Conservation (phyloP, 2,329 filamentous ascomycete species). For the Aspergillus brasiliensis region DNA sequence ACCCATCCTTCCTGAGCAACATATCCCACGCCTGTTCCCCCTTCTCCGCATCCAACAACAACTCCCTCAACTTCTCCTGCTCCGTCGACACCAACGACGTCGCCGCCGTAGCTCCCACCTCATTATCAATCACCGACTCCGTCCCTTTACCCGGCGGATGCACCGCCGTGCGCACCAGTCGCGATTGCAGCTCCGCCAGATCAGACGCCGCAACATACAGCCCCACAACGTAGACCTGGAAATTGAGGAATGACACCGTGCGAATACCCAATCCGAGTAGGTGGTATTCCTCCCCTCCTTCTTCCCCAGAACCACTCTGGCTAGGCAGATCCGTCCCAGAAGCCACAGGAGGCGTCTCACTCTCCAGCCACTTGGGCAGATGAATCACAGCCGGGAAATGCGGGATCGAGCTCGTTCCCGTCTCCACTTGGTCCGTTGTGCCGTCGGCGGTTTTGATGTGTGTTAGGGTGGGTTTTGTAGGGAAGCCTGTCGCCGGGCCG, state of each 20-base stretch:
- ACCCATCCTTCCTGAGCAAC: constrained; percentile 65
- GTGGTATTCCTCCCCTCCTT: constrained; percentile 70
- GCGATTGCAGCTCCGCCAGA: constrained; percentile 75
- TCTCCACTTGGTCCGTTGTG: constrained; percentile 70
- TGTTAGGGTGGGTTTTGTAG: constrained; percentile 36
- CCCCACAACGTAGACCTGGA: constrained; percentile 94
- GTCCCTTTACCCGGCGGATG: constrained; percentile 31
- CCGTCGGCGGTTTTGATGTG: constrained; percentile 50
- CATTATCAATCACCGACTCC: constrained; percentile 22
- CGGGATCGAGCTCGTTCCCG: constrained; percentile 77
- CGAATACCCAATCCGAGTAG: constrained; percentile 85
- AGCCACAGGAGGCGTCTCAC: constrained; percentile 29
- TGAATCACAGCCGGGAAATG: constrained; percentile 74
- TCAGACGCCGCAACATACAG: constrained; percentile 86
- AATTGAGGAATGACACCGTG: constrained; percentile 83
- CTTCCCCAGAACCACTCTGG: constrained; percentile 39
- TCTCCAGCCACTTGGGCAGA: constrained; percentile 53
- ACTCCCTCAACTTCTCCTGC: constrained; percentile 69
- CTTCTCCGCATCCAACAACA: constrained; percentile 68
- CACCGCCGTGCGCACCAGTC: constrained; percentile 70
- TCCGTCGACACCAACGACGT: constrained; percentile 82
- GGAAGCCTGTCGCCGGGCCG: constrained; percentile 40
- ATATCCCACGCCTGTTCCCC: constrained; percentile 75
- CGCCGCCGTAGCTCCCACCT: constrained; percentile 64
- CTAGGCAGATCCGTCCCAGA: constrained; percentile 39